A percentile compares a stretch with the other conserved stretches of the same genome.
phyloP scores from a whole-genome alignment of 345 rosid species.

The Arabidopsis arenosa region DNA sequence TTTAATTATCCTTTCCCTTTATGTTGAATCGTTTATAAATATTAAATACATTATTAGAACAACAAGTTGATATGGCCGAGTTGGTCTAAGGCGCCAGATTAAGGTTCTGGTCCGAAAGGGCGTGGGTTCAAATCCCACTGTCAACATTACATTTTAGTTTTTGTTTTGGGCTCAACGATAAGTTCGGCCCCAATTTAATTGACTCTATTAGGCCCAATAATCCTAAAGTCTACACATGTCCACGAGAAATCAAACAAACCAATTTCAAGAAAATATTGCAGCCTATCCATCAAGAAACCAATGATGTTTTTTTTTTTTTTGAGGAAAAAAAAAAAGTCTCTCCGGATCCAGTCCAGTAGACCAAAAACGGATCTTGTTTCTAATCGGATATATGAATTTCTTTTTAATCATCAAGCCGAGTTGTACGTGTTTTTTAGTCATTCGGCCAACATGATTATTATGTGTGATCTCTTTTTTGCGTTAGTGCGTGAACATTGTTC shows the following conservation, averaged over 20 bases:
- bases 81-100: slow-evolving; percentile 99
- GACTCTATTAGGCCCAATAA: neutral
- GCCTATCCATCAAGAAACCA: no score
- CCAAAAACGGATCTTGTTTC: no score
- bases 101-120: slow-evolving; percentile 99
- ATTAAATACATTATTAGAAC: no score
- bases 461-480: neutral
- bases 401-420: no score
- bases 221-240: neutral
- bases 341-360: no score
- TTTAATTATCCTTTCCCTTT: slow-evolving; percentile 1
- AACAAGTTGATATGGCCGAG: slow-evolving; percentile 90
- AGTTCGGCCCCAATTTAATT: neutral
- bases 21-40: no score
- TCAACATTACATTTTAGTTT: slow-evolving; percentile 49
- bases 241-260: neutral
- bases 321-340: no score
- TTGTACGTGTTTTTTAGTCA: neutral
- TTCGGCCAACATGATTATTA: neutral
- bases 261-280: no score
- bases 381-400: no score
- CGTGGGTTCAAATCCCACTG: slow-evolving; percentile 99
- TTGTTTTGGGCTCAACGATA: neutral
- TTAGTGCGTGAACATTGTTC: neutral
- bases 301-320: no score